phyloP scores from a whole-genome alignment of 23 red algal genomes.

The Gracilariopsis chorda region DNA sequence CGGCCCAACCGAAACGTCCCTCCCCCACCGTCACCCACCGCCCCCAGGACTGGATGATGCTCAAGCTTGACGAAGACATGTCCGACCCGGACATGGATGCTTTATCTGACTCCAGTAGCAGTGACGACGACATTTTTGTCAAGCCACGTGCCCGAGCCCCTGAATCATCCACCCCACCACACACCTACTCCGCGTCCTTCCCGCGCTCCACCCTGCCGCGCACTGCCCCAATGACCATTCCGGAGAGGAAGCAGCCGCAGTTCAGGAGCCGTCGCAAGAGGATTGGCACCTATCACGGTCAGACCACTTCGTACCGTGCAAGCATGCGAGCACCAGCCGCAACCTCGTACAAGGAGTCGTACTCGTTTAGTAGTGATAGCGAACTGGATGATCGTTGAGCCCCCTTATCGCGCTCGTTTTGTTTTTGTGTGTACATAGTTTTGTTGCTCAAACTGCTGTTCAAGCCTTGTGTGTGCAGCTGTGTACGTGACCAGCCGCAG shows the following conservation, averaged over 20 bases:
- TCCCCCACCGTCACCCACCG: neutral
- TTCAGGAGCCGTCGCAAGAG: neutral
- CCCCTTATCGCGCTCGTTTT: no score
- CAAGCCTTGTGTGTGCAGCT: no score
- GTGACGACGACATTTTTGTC: neutral
- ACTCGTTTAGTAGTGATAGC: conserved; percentile 5
- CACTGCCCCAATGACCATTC: neutral
- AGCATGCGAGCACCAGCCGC: no score
- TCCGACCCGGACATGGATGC: neutral
- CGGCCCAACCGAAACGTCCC: neutral
- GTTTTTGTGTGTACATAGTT: no score
- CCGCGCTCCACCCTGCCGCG: neutral
- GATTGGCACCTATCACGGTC: neutral
- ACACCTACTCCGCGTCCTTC: neutral
- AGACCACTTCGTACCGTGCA: neutral
- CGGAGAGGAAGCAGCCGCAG: neutral
- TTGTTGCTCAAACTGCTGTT: no score
- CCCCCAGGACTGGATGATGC: conserved; percentile 12
- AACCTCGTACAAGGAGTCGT: no score
- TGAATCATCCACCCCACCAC: neutral
- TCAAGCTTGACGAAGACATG: neutral
- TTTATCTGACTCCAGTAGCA: neutral
- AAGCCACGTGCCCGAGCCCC: neutral
- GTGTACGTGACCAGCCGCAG: no score
- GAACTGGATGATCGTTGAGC: neutral